phyloP scores from a whole-genome alignment of 352 stramenopile genomes.

The Phytophthora megakarya region DNA sequence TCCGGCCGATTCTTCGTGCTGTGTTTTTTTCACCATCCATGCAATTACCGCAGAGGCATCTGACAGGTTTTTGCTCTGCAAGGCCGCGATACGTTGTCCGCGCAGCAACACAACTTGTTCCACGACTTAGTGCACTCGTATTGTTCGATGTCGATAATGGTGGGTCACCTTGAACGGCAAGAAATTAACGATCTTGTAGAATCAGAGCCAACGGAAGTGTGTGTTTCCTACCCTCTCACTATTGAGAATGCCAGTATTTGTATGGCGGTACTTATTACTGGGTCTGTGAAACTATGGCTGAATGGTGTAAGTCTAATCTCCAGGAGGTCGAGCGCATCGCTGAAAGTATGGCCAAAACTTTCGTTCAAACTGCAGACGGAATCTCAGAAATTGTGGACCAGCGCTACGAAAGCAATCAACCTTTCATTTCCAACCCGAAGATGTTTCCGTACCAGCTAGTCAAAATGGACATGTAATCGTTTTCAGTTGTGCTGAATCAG shows the following conservation, averaged over 20 bases:
- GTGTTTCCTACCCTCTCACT: no score
- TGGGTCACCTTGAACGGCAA: neutral
- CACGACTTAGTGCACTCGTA: conserved; percentile 2
- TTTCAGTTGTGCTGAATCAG: conserved; percentile 1
- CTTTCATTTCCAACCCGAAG: neutral
- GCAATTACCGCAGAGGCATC: neutral
- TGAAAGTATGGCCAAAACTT: neutral
- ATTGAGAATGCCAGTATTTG: conserved; percentile 3
- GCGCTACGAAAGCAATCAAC: neutral
- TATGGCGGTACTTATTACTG: no score
- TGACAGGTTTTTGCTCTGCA: neutral
- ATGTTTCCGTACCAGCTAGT: neutral
- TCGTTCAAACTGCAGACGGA: neutral
- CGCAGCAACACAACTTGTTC: neutral
- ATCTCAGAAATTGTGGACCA: neutral
- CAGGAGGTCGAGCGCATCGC: neutral
- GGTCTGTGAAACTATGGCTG: no score
- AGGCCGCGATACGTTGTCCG: neutral
- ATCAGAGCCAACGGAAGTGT: neutral
- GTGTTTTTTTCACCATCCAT: neutral
- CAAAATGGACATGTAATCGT: neutral
- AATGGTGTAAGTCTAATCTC: neutral
- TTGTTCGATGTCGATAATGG: conserved; percentile 1
- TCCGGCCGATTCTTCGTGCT: neutral
- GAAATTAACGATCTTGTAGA: neutral